Evolutionary conservation across 352 stramenopile genomes (phyloP), one percentile per base, ranked within the genome.

Genomic region (Globisporangium sylvaticum): DNA sequence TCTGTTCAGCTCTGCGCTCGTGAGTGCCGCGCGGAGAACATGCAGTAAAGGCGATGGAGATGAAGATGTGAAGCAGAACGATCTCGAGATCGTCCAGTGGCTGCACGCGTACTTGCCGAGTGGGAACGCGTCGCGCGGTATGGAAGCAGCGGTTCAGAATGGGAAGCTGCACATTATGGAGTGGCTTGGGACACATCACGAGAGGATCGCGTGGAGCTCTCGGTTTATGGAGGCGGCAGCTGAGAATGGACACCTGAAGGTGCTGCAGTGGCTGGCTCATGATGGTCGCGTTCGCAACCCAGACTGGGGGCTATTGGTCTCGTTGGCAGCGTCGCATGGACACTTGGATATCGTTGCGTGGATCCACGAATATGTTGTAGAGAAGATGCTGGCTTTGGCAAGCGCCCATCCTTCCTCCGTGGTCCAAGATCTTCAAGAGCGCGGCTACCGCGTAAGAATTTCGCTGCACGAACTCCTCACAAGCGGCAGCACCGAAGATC

Each of bases 21-120:
- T n/a, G n/a, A n/a, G n/a, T n/a, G n/a, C n/a, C n/a, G n/a, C n/a
- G n/a, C n/a, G n/a, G n/a, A n/a, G n/a, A n/a, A n/a, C n/a, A n/a
- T n/a, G n/a, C n/a, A n/a, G n/a, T n/a, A n/a, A n/a, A n/a, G n/a
- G 6, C 29, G 29, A 32, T 32, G n/a, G n/a, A n/a, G n/a, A n/a
- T n/a, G n/a, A n/a, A n/a, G n/a, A n/a, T 34, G 31, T 34, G 31
- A 34, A 34, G 24, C 10, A 29, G 24, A 9, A 22, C 12, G 53
- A 58, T 2, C 53, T 58, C 53, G 3, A 0, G 27, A 6, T 42
- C 27, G 53, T 58, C 18, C 53, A 58, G 27, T 58, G 53, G 53
- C 53, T 58, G 53, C 27, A 27, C 18, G 53, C 27, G 53, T 58
- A 58, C 53, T n/a, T 58, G 27, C 27, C 53, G 53, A 58, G 7